Conservation (phyloP, 768 basidiomycete genomes). For the Tubosaeta sp. region DNA sequence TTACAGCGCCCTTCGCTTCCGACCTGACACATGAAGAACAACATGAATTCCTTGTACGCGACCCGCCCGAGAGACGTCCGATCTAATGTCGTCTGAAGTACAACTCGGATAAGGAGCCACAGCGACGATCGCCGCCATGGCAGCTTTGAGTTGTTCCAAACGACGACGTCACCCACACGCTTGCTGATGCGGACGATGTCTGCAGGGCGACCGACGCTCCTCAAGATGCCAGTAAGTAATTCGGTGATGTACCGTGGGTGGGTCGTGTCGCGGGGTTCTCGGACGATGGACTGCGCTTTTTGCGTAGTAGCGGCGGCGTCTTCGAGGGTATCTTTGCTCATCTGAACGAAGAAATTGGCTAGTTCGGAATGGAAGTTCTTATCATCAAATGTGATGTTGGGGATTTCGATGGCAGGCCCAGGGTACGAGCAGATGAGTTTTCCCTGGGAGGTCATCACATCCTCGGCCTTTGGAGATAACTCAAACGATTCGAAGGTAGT, state of each 20-base stretch:
- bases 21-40: constrained; percentile 25
- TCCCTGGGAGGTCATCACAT: constrained; percentile 36
- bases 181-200: constrained; percentile 34
- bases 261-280: constrained; percentile 36
- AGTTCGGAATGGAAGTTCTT: constrained; percentile 32
- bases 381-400: constrained; percentile 25
- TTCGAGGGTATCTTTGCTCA: constrained; percentile 25
- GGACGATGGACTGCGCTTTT: constrained; percentile 32
- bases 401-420: constrained; percentile 39
- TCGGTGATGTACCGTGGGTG: constrained; percentile 45
- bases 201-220: constrained; percentile 31
- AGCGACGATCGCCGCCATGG: constrained; percentile 49
- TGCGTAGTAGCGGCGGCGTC: constrained; percentile 32
- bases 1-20: background rate
- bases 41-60: constrained; percentile 33
- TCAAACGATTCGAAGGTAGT: constrained; percentile 46
- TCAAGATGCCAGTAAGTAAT: constrained; percentile 41
- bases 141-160: constrained; percentile 35
- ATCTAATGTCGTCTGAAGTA: constrained; percentile 36
- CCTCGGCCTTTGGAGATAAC: constrained; percentile 32
- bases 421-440: constrained; percentile 47
- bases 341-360: background rate
- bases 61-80: constrained; percentile 7
- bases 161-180: constrained; percentile 44
- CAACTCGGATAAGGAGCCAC: constrained; percentile 47